Percentiles rank a stretch among this genome's conserved stretches.
phyloP scores from a whole-genome alignment of 352 stramenopile species.

The Thalassiosira mediterranea region DNA sequence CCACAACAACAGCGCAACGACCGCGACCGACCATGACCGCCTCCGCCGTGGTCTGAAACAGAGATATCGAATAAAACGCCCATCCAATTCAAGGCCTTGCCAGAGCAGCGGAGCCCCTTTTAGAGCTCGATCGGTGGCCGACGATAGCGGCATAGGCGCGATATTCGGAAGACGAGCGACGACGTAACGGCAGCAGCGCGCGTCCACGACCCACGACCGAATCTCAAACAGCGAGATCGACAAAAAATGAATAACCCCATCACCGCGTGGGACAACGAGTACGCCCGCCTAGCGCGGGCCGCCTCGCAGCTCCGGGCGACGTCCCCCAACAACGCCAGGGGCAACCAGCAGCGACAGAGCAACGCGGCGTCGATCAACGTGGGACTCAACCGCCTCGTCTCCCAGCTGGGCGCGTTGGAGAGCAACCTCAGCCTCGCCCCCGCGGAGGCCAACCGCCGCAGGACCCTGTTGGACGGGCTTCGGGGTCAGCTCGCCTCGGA shows the following conservation, averaged over 20 bases:
- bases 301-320: constrained; percentile 71
- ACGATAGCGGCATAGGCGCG: too few species aligned
- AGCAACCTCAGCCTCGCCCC: constrained; percentile 45
- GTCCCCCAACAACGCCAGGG: constrained; percentile 16
- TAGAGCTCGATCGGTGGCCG: too few species aligned
- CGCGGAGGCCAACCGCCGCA: constrained; percentile 56
- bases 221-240: too few species aligned
- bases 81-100: too few species aligned
- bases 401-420: constrained; percentile 55
- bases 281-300: constrained; percentile 72
- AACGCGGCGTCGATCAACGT: constrained; percentile 51
- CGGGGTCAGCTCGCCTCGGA: constrained; percentile 16
- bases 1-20: too few species aligned
- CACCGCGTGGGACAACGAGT: constrained; percentile 80
- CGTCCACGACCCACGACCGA: too few species aligned
- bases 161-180: too few species aligned
- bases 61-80: too few species aligned
- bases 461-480: constrained; percentile 52
- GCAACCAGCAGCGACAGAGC: constrained; percentile 21
- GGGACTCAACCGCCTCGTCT: constrained; percentile 65
- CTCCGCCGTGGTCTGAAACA: too few species aligned
- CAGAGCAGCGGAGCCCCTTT: too few species aligned
- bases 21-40: too few species aligned
- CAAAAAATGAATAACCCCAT: constrained; percentile 54
- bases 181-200: too few species aligned